A percentile compares a stretch with the other conserved stretches of the same genome.
Conservation (phyloP, 2,329 filamentous ascomycete species). For the Colletotrichum lupini region DNA sequence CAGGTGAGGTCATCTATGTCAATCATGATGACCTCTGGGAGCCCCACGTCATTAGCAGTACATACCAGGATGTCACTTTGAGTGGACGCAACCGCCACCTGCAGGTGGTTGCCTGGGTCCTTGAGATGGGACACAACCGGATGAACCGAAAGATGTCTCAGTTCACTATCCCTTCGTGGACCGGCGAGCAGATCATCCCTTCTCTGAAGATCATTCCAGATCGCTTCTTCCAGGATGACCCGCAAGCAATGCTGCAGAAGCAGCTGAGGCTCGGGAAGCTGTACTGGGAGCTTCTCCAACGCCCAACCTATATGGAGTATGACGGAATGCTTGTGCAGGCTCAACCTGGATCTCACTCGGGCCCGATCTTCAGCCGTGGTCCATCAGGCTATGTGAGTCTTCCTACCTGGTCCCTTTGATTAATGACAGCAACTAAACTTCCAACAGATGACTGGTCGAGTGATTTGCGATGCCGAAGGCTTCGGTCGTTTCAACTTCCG, state of each 20-base stretch:
- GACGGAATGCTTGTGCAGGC: conserved; percentile 51
- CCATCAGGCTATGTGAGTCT: conserved; percentile 44
- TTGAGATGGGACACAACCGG: conserved; percentile 47
- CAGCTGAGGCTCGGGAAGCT: conserved; percentile 54
- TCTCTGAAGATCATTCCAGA: conserved; percentile 55
- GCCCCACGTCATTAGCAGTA: conserved; percentile 53
- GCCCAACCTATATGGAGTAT: conserved; percentile 58
- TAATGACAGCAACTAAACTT: conserved; percentile 18
- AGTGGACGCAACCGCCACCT: not conserved
- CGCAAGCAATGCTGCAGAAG: conserved; percentile 48
- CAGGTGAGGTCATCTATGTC: conserved; percentile 56
- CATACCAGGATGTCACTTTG: conserved; percentile 35
- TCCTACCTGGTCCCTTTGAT: too few species aligned
- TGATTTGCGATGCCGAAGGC: conserved; percentile 56
- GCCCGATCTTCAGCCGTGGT: conserved; percentile 34
- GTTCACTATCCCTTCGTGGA: conserved; percentile 50
- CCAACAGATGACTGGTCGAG: conserved; percentile 48
- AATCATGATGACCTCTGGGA: conserved; percentile 53
- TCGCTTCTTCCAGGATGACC: conserved; percentile 52
- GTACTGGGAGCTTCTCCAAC: conserved; percentile 60
- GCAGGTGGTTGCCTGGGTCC: conserved; percentile 54
- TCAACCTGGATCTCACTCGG: conserved; percentile 37
- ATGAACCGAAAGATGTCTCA: conserved; percentile 51
- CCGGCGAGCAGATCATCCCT: conserved; percentile 56
- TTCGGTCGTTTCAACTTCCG: conserved; percentile 48